Conservation (phyloP, 2,329 filamentous ascomycete genomes). For the Ophiostoma australiae region DNA sequence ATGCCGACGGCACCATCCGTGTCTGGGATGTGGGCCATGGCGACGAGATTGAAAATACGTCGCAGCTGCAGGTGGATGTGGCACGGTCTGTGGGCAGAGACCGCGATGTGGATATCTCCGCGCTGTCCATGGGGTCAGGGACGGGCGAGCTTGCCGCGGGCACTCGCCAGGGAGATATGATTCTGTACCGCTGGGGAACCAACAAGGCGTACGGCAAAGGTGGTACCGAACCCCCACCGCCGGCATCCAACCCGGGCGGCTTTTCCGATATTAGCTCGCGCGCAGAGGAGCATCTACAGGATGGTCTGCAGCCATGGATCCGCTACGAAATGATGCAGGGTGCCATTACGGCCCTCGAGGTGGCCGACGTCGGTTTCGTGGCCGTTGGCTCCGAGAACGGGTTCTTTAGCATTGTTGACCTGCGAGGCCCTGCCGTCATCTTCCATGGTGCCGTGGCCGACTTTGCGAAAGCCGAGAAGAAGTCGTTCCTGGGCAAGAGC, state of each 20-base stretch:
- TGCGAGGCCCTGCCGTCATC: constrained; percentile 81
- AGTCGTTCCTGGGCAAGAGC: constrained; percentile 59
- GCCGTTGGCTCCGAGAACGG: constrained; percentile 82
- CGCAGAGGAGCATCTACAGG: constrained; percentile 66
- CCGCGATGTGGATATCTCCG: constrained; percentile 68
- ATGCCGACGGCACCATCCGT: constrained; percentile 85
- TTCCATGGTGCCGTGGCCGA: constrained; percentile 68
- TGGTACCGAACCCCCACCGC: constrained; percentile 40
- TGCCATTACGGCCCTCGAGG: constrained; percentile 69
- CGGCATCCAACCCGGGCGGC: constrained; percentile 59
- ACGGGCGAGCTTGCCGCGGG: constrained; percentile 84
- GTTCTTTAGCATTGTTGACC: constrained; percentile 73
- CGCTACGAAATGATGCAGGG: constrained; percentile 82
- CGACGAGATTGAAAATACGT: constrained; percentile 86
- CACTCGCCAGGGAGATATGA: constrained; percentile 73
- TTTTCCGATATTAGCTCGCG: constrained; percentile 70
- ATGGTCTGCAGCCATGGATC: constrained; percentile 63
- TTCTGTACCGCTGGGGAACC: constrained; percentile 80
- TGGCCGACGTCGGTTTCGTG: constrained; percentile 91
- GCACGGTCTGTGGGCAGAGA: constrained; percentile 75
- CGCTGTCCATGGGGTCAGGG: constrained; percentile 72
- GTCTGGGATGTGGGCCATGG: constrained; percentile 90
- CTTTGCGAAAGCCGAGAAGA: constrained; percentile 70
- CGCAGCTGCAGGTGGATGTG: constrained; percentile 78
- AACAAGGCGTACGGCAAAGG: constrained; percentile 61